Conservation (phyloP, 495 filamentous ascomycete species). For the Talaromyces ruber region DNA sequence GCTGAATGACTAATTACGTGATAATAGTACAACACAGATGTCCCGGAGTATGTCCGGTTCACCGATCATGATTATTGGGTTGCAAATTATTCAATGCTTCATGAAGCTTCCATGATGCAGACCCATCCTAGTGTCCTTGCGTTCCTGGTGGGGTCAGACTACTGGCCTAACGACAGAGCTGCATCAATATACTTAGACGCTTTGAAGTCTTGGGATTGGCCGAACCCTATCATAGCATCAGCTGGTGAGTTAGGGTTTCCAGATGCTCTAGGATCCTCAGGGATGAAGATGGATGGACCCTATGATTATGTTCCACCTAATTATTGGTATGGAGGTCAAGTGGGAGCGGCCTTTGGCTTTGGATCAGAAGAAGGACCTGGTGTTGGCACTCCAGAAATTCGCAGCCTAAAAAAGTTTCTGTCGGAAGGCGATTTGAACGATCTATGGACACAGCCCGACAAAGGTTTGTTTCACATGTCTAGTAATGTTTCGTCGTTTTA, state of each 20-base stretch:
- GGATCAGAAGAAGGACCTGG: constrained; percentile 54
- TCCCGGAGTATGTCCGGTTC: constrained; percentile 41
- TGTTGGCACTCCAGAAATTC: constrained; percentile 51
- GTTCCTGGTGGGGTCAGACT: constrained; percentile 55
- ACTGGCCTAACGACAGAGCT: constrained; percentile 51
- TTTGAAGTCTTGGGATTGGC: constrained; percentile 43
- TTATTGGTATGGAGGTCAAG: constrained; percentile 48
- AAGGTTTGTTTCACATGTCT: constrained; percentile 51
- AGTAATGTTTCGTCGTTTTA: constrained; percentile 43
- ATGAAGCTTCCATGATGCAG: constrained; percentile 54
- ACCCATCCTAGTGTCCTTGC: constrained; percentile 46
- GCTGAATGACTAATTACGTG: neutral
- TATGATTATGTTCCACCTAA: constrained; percentile 62
- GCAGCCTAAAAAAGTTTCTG: constrained; percentile 47
- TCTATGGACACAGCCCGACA: constrained; percentile 47
- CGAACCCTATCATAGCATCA: constrained; percentile 47
- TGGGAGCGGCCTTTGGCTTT: constrained; percentile 54
- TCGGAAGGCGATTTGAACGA: constrained; percentile 37
- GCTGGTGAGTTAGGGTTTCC: constrained; percentile 49
- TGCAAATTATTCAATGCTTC: constrained; percentile 45
- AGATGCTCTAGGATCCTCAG: constrained; percentile 39
- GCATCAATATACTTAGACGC: constrained; percentile 41
- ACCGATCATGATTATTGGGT: constrained; percentile 41
- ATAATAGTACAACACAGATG: constrained; percentile 39
- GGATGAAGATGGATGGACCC: constrained; percentile 60